These are phyloP conservation scores for Kwoniella shivajii DNA, from an alignment of 1,284 basidiomycete species.

Conservation along the genomic window DNA sequence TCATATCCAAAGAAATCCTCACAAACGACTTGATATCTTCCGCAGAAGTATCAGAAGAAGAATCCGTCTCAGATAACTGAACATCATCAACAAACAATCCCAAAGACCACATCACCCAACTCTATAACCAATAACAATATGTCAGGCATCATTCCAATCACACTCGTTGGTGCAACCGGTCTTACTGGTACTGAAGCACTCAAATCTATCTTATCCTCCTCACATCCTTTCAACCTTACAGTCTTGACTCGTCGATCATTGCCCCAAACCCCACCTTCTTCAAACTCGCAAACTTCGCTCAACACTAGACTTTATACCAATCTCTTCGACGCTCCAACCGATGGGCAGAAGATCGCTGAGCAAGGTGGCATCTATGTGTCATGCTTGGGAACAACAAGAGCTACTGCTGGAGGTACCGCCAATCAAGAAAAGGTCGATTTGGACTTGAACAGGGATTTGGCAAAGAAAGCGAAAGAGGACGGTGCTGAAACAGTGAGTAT, in stretches of 20 bases:
- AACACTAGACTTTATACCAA: slow-evolving; percentile 32
- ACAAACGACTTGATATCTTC: slow-evolving; percentile 13
- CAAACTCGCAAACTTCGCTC: slow-evolving; percentile 24
- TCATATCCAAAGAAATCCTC: slow-evolving; percentile 18
- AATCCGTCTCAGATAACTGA: slow-evolving; percentile 11
- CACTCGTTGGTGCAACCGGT: slow-evolving; percentile 50
- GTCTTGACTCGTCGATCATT: slow-evolving; percentile 44
- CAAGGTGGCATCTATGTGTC: slow-evolving; percentile 37
- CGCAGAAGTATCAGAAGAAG: slow-evolving; percentile 11
- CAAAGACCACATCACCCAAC: background rate
- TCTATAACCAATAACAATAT: slow-evolving; percentile 3
- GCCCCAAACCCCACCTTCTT: slow-evolving; percentile 3
- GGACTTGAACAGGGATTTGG: slow-evolving; percentile 44
- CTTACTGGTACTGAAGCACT: slow-evolving; percentile 47
- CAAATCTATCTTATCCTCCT: slow-evolving; percentile 30
- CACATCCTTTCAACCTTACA: slow-evolving; percentile 38
- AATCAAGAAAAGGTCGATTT: slow-evolving; percentile 45
- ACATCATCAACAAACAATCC: background rate
- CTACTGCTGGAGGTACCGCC: slow-evolving; percentile 37
- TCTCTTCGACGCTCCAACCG: slow-evolving; percentile 23
- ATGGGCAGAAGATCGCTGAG: slow-evolving; percentile 16
- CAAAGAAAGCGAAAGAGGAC: slow-evolving; percentile 43
- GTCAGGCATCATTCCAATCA: slow-evolving; percentile 34
- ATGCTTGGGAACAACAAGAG: slow-evolving; percentile 49
- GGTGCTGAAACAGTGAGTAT: slow-evolving; percentile 43